These are phyloP conservation scores for Pseudozyma thailandica DNA, from an alignment of 1,284 basidiomycete genomes.

Conservation along the genomic window DNA sequence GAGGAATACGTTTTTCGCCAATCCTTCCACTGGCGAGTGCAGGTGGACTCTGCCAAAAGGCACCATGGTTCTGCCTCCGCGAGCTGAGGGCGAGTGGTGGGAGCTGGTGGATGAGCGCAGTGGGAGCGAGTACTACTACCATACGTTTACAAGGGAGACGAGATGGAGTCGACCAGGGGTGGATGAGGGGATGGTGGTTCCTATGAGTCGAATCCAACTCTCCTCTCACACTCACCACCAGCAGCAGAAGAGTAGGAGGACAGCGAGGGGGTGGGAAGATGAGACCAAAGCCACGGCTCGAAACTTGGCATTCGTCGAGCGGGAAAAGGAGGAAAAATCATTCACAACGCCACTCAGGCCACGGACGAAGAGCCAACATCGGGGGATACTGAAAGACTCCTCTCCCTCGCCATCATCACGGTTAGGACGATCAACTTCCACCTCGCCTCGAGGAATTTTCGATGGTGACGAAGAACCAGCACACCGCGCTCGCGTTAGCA, in stretches of 20 bases:
- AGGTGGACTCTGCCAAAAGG: conserved; percentile 92
- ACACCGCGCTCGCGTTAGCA: conserved; percentile 1
- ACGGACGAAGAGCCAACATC: too few relatives aligned
- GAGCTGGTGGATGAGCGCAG: conserved; percentile 83
- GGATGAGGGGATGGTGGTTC: conserved; percentile 83
- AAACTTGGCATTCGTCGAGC: too few relatives aligned
- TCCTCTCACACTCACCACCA: too few relatives aligned
- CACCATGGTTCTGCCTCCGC: conserved; percentile 86
- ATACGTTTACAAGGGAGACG: conserved; percentile 85
- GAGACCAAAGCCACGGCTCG: not conserved
- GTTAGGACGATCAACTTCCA: too few relatives aligned
- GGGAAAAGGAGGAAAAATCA: too few relatives aligned
- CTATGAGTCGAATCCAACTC: conserved; percentile 84
- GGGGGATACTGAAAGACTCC: too few relatives aligned
- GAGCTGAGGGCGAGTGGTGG: conserved; percentile 91
- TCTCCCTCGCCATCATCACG: too few relatives aligned
- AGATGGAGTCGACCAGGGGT: conserved; percentile 83
- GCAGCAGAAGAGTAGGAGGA: too few relatives aligned
- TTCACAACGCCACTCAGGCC: too few relatives aligned
- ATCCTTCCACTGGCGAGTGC: conserved; percentile 88
- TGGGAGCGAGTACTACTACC: conserved; percentile 89
- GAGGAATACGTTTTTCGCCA: conserved; percentile 78
- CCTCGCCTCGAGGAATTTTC: too few relatives aligned
- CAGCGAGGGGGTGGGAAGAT: not conserved
- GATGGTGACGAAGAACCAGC: not conserved